Conservation (phyloP, 2,329 filamentous ascomycete genomes). For the Blumeria graminis region DNA sequence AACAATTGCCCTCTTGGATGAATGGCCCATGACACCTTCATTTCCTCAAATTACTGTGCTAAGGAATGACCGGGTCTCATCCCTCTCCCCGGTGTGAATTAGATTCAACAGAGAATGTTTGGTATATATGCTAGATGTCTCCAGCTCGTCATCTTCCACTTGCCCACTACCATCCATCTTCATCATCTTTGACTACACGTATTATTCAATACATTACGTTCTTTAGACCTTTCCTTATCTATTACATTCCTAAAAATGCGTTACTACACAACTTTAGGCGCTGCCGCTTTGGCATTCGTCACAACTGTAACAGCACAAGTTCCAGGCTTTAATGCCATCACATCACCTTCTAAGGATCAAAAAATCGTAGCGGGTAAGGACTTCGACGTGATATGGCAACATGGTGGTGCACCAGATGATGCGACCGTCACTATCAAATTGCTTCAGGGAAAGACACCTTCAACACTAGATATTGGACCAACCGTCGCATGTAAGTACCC, state of each 20-base stretch:
- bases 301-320: slow-evolving; percentile 24
- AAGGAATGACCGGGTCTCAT: too few relatives aligned
- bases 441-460: slow-evolving; percentile 25
- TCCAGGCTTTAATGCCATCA: slow-evolving; percentile 30
- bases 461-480: slow-evolving; percentile 19
- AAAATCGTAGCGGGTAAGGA: slow-evolving; percentile 23
- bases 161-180: too few relatives aligned
- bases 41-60: too few relatives aligned
- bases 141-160: too few relatives aligned
- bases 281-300: slow-evolving; percentile 10
- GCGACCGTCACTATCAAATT: slow-evolving; percentile 27
- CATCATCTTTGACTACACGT: too few relatives aligned
- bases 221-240: not conserved
- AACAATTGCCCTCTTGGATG: too few relatives aligned
- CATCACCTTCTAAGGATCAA: slow-evolving; percentile 21
- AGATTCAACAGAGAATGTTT: too few relatives aligned
- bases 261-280: slow-evolving; percentile 9
- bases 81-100: too few relatives aligned
- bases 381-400: slow-evolving; percentile 26
- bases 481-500: slow-evolving; percentile 27
- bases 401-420: slow-evolving; percentile 16
- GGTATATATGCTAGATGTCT: too few relatives aligned
- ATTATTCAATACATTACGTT: too few relatives aligned
- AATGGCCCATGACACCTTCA: too few relatives aligned
- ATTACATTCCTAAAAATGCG: not conserved